Evolutionary conservation across 2,329 filamentous ascomycete species (phyloP).

Genomic region (Alternaria hordeiaustralica): DNA sequence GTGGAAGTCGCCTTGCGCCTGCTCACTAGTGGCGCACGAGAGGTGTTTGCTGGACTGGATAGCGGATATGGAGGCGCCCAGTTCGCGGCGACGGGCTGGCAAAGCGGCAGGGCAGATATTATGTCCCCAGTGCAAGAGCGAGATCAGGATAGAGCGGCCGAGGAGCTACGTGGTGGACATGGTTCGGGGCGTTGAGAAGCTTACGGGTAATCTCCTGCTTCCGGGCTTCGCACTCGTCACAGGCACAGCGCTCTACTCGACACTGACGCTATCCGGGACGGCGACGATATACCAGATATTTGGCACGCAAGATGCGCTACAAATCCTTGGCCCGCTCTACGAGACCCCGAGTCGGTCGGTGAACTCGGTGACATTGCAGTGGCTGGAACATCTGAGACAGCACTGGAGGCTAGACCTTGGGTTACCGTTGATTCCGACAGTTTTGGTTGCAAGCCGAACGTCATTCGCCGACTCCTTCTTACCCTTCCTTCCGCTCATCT

Average conservation of each 20-base stretch:
- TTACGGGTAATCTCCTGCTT: conserved; percentile 66
- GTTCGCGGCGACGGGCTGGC: conserved; percentile 57
- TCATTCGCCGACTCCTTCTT: conserved; percentile 68
- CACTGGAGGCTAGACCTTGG: conserved; percentile 64
- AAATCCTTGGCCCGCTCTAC: conserved; percentile 57
- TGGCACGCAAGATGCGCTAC: conserved; percentile 65
- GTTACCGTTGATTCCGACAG: conserved; percentile 70
- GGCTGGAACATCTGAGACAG: conserved; percentile 38
- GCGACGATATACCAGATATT: conserved; percentile 71
- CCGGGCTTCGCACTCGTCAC: conserved; percentile 67
- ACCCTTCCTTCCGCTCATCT: conserved; percentile 67
- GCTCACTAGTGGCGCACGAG: conserved; percentile 89
- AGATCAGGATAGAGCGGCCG: conserved; percentile 77
- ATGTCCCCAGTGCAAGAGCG: conserved; percentile 89
- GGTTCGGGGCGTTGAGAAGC: conserved; percentile 64
- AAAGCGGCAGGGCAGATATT: conserved; percentile 65
- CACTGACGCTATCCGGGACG: conserved; percentile 63
- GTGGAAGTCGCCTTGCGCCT: conserved; percentile 91
- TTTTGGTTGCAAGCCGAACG: conserved; percentile 71
- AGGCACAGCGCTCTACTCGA: conserved; percentile 53
- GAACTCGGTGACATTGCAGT: conserved; percentile 41
- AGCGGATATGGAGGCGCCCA: conserved; percentile 78
- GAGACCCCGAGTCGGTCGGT: conserved; percentile 40
- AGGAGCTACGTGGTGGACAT: conserved; percentile 74
- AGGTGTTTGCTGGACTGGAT: conserved; percentile 91